Conservation (phyloP, 2,329 filamentous ascomycete species). For the Arthrobotrys iridis region DNA sequence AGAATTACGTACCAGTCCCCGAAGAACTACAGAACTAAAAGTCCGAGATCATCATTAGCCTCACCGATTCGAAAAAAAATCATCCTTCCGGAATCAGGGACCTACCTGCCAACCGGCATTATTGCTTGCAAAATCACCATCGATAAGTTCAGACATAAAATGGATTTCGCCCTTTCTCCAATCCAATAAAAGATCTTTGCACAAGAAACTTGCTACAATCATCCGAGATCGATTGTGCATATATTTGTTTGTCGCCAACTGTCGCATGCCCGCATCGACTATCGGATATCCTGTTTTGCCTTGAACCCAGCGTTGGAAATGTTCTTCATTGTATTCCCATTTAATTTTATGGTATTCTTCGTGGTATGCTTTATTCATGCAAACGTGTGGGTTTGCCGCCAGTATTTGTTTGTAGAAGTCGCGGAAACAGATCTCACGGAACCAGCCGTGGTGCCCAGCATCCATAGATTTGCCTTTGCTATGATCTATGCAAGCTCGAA, state of each 20-base stretch:
- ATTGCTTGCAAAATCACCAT: conserved; percentile 82
- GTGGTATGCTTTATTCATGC: conserved; percentile 82
- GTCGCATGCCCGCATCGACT: conserved; percentile 86
- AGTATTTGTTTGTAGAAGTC: conserved; percentile 90
- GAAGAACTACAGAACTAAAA: conserved; percentile 48
- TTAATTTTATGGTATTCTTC: conserved; percentile 80
- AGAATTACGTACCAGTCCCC: conserved; percentile 57
- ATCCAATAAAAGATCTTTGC: conserved; percentile 82
- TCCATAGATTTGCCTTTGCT: conserved; percentile 67
- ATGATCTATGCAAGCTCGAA: conserved; percentile 70
- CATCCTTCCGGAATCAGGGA: conserved; percentile 60
- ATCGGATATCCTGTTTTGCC: conserved; percentile 83
- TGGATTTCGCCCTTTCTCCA: conserved; percentile 83
- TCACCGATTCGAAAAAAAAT: not conserved
- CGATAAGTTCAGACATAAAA: conserved; percentile 83
- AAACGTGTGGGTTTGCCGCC: conserved; percentile 82
- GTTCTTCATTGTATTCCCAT: conserved; percentile 78
- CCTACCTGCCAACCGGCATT: conserved; percentile 73
- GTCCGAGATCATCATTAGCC: conserved; percentile 57
- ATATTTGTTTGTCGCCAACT: conserved; percentile 74
- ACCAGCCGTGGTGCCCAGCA: conserved; percentile 58
- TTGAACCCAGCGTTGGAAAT: conserved; percentile 78
- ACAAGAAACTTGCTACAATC: conserved; percentile 81
- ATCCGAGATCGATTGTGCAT: conserved; percentile 90
- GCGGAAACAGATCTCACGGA: conserved; percentile 61